A percentile compares a stretch with the other conserved stretches of the same genome.
These are phyloP conservation scores for Rhododendron henanense DNA, from an alignment of 148 eudicot species.

Conservation along the genomic window DNA sequence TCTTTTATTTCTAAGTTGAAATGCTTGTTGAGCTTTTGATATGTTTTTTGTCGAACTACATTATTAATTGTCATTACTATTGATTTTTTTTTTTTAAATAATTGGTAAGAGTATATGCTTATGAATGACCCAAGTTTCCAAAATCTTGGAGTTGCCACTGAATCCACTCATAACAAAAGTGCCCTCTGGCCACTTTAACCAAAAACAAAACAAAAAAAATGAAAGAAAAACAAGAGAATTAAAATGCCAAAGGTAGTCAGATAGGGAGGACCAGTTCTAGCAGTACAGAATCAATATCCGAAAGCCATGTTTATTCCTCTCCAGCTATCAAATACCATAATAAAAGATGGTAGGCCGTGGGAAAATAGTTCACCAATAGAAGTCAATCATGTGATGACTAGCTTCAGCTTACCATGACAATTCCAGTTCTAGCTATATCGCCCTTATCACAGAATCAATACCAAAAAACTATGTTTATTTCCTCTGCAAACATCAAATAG, in stretches of 20 bases:
- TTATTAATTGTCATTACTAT: too few relatives aligned
- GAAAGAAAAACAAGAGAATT: background rate
- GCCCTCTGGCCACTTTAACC: background rate
- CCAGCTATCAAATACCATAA: background rate
- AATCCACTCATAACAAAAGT: too few relatives aligned
- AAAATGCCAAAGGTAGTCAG: background rate
- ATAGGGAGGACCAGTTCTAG: constrained; percentile 1
- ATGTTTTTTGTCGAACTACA: too few relatives aligned
- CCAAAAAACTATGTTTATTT: background rate
- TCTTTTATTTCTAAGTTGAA: too few relatives aligned
- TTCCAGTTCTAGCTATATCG: background rate
- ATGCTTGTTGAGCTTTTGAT: too few relatives aligned
- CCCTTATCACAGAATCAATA: background rate
- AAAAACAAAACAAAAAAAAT: background rate
- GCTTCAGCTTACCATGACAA: background rate
- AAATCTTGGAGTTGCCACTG: too few relatives aligned
- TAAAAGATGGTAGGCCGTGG: background rate
- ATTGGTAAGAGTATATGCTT: too few relatives aligned
- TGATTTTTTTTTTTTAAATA: too few relatives aligned
- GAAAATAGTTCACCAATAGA: background rate
- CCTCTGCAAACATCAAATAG: background rate
- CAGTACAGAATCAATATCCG: background rate
- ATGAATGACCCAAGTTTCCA: too few relatives aligned
- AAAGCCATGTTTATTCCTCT: background rate
- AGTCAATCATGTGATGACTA: background rate